Conservation (phyloP, 2,329 filamentous ascomycete species). For the Sordariomycetes sp. region DNA sequence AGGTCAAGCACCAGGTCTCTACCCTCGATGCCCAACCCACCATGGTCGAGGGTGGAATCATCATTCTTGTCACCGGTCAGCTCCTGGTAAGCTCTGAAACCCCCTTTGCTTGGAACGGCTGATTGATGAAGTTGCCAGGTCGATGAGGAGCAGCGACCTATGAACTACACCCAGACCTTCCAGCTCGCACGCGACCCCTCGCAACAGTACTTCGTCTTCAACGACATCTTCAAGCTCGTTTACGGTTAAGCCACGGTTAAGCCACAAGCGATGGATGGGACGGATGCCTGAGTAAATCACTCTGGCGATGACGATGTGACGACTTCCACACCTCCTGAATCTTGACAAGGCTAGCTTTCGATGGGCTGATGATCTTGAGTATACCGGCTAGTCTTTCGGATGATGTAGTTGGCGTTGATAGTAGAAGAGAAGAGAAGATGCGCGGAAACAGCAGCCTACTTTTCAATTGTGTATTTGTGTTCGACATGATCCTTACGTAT, state of each 20-base stretch:
- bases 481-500: no score
- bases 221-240: constrained; percentile 91
- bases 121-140: constrained; percentile 44
- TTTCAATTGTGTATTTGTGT: no score
- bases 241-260: constrained; percentile 49
- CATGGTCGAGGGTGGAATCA: constrained; percentile 53
- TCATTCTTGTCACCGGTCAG: constrained; percentile 82
- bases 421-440: no score
- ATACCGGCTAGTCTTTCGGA: no score
- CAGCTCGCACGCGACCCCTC: constrained; percentile 62
- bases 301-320: constrained; percentile 1
- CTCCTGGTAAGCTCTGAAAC: constrained; percentile 51
- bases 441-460: no score
- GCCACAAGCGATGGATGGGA: neutral
- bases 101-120: neutral
- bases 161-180: constrained; percentile 89
- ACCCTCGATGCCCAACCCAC: constrained; percentile 81
- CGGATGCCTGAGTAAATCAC: neutral
- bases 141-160: constrained; percentile 75
- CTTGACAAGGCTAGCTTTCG: no score
- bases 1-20: constrained; percentile 68
- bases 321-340: no score
- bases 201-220: constrained; percentile 72
- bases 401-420: no score
- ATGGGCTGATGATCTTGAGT: no score